These are phyloP conservation scores for Aspergillus sp. DNA, from an alignment of 2,329 filamentous ascomycete genomes.

Conservation along the genomic window DNA sequence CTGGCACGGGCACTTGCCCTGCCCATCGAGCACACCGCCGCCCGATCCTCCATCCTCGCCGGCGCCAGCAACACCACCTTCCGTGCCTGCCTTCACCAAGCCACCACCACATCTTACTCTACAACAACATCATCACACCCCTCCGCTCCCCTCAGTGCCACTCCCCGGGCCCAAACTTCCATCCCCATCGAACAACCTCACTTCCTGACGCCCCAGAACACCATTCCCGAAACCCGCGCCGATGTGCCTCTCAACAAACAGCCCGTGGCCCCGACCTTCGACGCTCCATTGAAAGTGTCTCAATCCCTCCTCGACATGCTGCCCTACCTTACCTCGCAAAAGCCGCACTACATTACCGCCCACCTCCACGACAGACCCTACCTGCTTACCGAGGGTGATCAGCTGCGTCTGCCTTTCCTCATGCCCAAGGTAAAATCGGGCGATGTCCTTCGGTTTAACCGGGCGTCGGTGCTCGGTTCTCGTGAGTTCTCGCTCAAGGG, in stretches of 20 bases:
- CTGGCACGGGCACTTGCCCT: conserved; percentile 32
- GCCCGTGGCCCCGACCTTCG: conserved; percentile 42
- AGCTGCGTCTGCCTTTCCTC: conserved; percentile 74
- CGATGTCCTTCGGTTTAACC: conserved; percentile 84
- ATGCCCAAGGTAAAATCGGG: conserved; percentile 77
- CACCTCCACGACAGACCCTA: conserved; percentile 54
- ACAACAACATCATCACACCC: conserved; percentile 34
- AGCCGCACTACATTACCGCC: conserved; percentile 51
- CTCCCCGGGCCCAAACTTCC: conserved; percentile 29
- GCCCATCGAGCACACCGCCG: conserved; percentile 26
- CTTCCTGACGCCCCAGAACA: conserved; percentile 15
- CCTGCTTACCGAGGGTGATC: conserved; percentile 64
- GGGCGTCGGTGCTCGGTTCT: conserved; percentile 78
- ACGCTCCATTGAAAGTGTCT: conserved; percentile 42
- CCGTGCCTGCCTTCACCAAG: conserved; percentile 48
- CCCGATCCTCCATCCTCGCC: conserved; percentile 16
- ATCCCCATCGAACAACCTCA: conserved; percentile 17
- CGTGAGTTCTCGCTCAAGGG: conserved; percentile 89
- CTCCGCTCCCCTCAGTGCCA: conserved; percentile 32
- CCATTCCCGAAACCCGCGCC: conserved; percentile 22
- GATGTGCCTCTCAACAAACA: conserved; percentile 36
- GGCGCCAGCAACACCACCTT: conserved; percentile 27
- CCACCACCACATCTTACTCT: conserved; percentile 27
- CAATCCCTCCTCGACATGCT: conserved; percentile 46
- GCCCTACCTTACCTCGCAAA: conserved; percentile 47